phyloP scores from a whole-genome alignment of 129 eudicot species.

The Lactuca saligna region DNA sequence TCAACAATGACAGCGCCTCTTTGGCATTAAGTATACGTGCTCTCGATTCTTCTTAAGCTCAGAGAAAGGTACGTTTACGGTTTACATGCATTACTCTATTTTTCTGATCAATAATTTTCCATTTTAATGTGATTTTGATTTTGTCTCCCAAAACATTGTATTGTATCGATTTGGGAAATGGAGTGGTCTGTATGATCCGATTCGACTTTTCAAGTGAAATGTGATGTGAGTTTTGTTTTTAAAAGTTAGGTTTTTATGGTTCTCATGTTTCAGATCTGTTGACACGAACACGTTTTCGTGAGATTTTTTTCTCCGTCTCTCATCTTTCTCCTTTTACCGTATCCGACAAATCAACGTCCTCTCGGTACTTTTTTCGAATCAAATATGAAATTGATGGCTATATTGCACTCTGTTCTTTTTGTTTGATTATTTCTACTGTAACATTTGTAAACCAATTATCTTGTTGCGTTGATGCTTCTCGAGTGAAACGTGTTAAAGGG shows the following conservation, averaged over 20 bases:
- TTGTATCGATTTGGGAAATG: constrained; percentile 7
- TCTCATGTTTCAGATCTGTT: constrained; percentile 46
- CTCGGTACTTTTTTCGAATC: not conserved
- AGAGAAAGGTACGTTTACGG: constrained; percentile 29
- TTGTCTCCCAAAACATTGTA: not conserved
- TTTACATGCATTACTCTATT: constrained; percentile 11
- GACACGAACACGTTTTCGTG: constrained; percentile 19
- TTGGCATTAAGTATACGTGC: constrained; percentile 1
- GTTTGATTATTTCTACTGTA: not conserved
- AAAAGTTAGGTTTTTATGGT: constrained; percentile 17
- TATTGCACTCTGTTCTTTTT: not conserved
- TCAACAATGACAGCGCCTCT: constrained; percentile 12
- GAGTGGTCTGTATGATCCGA: constrained; percentile 6
- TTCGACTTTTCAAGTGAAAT: constrained; percentile 16
- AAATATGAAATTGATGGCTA: not conserved
- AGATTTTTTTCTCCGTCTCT: constrained; percentile 12
- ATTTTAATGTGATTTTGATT: constrained; percentile 7
- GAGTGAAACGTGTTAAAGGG: constrained; percentile 30
- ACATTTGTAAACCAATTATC: constrained; percentile 11
- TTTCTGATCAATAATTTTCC: not conserved
- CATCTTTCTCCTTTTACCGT: not conserved
- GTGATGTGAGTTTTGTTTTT: constrained; percentile 2
- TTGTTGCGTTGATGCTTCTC: constrained; percentile 19
- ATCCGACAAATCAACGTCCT: not conserved
- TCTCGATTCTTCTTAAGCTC: constrained; percentile 26